These are phyloP conservation scores for Pleoardoris graminearum DNA, from an alignment of 2,329 filamentous ascomycete genomes.

Conservation along the genomic window DNA sequence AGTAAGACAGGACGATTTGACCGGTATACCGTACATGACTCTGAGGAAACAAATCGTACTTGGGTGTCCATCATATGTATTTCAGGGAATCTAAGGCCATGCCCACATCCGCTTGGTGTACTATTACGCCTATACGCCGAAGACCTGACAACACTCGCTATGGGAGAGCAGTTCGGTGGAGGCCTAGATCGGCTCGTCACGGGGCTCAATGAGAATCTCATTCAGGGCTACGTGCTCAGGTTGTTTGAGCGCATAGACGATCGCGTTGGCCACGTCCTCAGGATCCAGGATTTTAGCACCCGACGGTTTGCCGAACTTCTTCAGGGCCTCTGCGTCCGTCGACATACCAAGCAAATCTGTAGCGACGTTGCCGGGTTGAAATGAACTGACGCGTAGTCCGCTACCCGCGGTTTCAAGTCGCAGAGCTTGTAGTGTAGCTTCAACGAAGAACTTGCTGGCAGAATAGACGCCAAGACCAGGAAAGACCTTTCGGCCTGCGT, in stretches of 20 bases:
- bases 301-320: constrained; percentile 75
- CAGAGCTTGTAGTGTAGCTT: constrained; percentile 75
- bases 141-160: neutral
- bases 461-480: constrained; percentile 81
- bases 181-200: constrained; percentile 42
- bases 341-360: constrained; percentile 76
- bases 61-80: neutral
- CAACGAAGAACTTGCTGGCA: constrained; percentile 83
- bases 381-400: constrained; percentile 71
- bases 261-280: constrained; percentile 71
- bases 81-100: neutral
- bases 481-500: constrained; percentile 80
- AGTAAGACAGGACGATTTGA: neutral
- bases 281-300: constrained; percentile 76
- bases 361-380: constrained; percentile 77
- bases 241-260: constrained; percentile 75
- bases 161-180: neutral
- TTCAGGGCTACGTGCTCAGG: constrained; percentile 78
- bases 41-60: neutral
- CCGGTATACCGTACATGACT: neutral
- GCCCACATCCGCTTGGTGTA: neutral
- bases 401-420: constrained; percentile 75
- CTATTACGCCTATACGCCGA: neutral
- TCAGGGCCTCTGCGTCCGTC: constrained; percentile 73
- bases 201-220: constrained; percentile 68